These are phyloP conservation scores for Abelmoschus esculentus DNA, from an alignment of 345 rosid genomes.

Conservation along the genomic window DNA sequence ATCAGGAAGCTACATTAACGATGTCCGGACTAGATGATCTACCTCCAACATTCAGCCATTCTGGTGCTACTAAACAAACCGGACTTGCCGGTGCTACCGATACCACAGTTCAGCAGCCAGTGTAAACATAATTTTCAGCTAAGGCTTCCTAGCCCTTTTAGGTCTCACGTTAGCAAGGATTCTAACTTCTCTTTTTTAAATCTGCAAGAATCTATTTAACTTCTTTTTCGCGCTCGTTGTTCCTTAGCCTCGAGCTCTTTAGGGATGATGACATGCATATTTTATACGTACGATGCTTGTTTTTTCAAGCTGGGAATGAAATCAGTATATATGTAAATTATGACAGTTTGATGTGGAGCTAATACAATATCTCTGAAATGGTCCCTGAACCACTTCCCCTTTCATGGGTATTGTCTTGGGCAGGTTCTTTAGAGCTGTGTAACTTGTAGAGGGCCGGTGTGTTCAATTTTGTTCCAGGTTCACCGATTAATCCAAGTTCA, in stretches of 20 bases:
- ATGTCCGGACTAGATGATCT: conserved; percentile 29
- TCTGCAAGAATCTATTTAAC: conserved; percentile 5
- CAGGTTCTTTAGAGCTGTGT: not conserved
- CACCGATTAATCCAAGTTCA: no score
- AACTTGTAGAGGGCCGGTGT: not conserved
- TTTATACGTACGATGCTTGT: conserved; percentile 6
- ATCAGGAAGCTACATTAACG: conserved; percentile 26
- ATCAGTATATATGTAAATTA: conserved; percentile 24
- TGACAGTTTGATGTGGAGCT: conserved; percentile 3
- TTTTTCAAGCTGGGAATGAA: conserved; percentile 5
- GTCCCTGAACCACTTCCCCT: no score
- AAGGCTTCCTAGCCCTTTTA: conserved; percentile 11
- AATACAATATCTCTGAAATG: not conserved
- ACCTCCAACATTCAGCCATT: conserved; percentile 13
- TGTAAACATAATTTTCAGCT: conserved; percentile 21
- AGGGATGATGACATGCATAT: conserved; percentile 19
- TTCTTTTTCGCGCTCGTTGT: not conserved
- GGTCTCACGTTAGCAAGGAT: conserved; percentile 9
- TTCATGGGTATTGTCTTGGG: not conserved
- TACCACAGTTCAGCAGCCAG: conserved; percentile 24
- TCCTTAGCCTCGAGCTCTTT: conserved; percentile 30
- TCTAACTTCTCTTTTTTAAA: no score
- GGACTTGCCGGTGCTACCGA: conserved; percentile 22
- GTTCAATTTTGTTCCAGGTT: no score
- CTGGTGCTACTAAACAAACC: conserved; percentile 18